Evolutionary conservation across 345 rosid species (phyloP), one percentile per base, ranked within the genome.

Genomic region (Camelina sativa): DNA sequence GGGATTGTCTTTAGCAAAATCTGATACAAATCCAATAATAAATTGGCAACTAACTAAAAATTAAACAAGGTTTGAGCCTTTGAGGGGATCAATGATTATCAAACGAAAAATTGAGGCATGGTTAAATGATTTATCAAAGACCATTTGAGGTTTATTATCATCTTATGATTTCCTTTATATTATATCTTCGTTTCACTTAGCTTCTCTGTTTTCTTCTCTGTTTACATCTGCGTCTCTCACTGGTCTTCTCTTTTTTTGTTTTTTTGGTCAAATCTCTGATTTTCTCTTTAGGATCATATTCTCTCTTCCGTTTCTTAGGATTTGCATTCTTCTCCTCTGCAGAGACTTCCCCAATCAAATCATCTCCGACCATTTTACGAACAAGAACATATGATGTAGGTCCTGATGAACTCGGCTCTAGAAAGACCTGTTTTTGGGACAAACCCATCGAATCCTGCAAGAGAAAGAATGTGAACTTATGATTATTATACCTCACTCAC

Each of bases 291-390:
- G 32, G 12, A 51, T 66, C 48, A 35, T 15, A 7, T 20, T 52
- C 71, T 37, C 48, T 66, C 71, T 66, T 66, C 35, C 40, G 60
- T 66, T 22, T 65, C 58, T 50, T 65, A 30, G 19, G 1, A 50
- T 32, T 50, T 12, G 4, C 13, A 8, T 15, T 32, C 22, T 37
- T 17, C 3, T 65, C 58, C 34, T 65, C 58, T 34, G 62, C 11
- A 53, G 62, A 22, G 38, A 5, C 10, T 30, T 41, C 64, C 17
- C 19, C 64, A 41, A 25, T 40, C 19, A 1, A 68, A 55, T 40
- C 73, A 25, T 43, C 53, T 55, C n/a, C 53, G 8, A 54, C 41
- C 54, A 56, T 43, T 56, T 69, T 69, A 69, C 64, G 73, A 11
- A 69, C 32, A 15, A 22, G 4, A 25, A 38, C 25, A 1, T 55